These are phyloP conservation scores for Amoebophrya sp. DNA, from an alignment of 169 alveolate species.

Conservation along the genomic window DNA sequence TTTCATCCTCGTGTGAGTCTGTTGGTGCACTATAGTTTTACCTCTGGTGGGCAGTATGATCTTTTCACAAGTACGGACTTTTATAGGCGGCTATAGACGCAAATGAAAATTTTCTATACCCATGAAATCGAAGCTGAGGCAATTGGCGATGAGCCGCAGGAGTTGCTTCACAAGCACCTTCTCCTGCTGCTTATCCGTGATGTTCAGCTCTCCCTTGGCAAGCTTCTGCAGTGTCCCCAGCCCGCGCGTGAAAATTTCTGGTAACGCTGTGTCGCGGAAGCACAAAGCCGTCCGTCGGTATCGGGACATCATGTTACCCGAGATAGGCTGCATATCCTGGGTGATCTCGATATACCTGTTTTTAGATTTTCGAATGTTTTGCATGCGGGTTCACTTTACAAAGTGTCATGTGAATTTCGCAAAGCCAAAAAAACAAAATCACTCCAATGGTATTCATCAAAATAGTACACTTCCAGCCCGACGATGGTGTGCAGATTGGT, in stretches of 20 bases:
- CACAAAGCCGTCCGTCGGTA: slow-evolving; percentile 69
- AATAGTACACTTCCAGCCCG: slow-evolving; percentile 68
- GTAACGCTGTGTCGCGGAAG: slow-evolving; percentile 79
- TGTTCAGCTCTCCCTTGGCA: neutral
- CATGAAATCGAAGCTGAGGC: slow-evolving; percentile 82
- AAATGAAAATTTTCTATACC: too few species aligned
- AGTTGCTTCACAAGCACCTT: slow-evolving; percentile 68
- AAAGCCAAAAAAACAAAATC: neutral
- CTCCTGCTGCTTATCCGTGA: slow-evolving; percentile 53
- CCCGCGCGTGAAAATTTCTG: slow-evolving; percentile 72
- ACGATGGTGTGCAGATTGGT: slow-evolving; percentile 82
- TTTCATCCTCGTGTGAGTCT: too few species aligned
- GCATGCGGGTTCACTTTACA: too few species aligned
- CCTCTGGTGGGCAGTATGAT: too few species aligned
- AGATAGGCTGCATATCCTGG: slow-evolving; percentile 65
- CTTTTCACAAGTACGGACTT: too few species aligned
- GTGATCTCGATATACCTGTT: slow-evolving; percentile 59
- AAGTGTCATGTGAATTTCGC: too few species aligned
- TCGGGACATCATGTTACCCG: slow-evolving; percentile 50
- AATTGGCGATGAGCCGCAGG: slow-evolving; percentile 71
- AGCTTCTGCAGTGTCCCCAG: slow-evolving; percentile 51
- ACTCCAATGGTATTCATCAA: neutral
- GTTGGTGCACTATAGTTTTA: too few species aligned
- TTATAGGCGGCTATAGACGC: too few species aligned
- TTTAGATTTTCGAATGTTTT: too few species aligned